Evolutionary conservation across 306 rosid genomes (phyloP).

Genomic region (Ochetophila trinervis): DNA sequence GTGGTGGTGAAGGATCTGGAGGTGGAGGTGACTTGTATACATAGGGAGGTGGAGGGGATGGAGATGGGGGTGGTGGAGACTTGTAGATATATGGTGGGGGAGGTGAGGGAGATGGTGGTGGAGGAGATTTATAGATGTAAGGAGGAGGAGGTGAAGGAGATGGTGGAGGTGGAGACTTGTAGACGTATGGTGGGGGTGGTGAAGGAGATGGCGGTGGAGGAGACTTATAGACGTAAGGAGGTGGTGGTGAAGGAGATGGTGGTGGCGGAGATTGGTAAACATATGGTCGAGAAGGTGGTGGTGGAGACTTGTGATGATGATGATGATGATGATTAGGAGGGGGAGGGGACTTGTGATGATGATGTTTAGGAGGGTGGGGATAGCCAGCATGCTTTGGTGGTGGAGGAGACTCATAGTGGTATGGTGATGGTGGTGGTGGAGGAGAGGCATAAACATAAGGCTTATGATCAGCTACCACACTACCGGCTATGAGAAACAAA

Average conservation of each 20-base stretch:
- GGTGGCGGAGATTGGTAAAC: neutral
- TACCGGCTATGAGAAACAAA: slow-evolving; percentile 12
- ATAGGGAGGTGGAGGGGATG: too few relatives aligned
- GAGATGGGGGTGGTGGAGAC: too few relatives aligned
- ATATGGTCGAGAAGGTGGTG: slow-evolving; percentile 1
- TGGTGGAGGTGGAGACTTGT: neutral
- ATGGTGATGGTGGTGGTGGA: neutral
- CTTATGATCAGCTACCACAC: neutral
- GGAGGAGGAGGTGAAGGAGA: neutral
- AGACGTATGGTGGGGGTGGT: neutral
- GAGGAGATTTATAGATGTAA: neutral
- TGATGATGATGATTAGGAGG: neutral
- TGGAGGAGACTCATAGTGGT: neutral
- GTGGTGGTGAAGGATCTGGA: too few relatives aligned
- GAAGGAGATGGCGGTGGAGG: neutral
- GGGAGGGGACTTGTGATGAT: neutral
- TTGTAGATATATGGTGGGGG: neutral
- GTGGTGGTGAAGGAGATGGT: neutral
- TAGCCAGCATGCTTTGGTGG: neutral
- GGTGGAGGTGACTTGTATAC: too few relatives aligned
- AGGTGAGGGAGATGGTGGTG: neutral
- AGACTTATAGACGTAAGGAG: neutral
- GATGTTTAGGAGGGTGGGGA: neutral
- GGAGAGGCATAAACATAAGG: neutral
- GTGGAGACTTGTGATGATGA: neutral